A percentile compares a stretch with the other conserved stretches of the same genome.
Evolutionary conservation across 495 filamentous ascomycete species (phyloP).

Genomic region (Neurospora tetraspora): DNA sequence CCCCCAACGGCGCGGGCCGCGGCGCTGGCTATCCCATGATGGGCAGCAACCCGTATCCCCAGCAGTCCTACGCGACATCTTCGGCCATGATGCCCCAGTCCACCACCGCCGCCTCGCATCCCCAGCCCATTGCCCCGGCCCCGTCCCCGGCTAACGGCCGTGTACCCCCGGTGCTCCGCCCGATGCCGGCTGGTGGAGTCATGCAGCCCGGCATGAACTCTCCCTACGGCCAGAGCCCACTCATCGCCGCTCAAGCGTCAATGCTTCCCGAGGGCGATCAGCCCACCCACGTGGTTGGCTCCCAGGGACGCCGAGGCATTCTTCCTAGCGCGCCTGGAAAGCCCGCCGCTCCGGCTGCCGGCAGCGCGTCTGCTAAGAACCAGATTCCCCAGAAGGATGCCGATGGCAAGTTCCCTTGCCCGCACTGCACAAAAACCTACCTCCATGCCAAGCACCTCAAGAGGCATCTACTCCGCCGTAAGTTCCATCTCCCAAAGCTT

Average conservation of each 20-base stretch:
- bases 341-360: conserved; percentile 49
- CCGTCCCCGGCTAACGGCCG: conserved; percentile 49
- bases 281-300: conserved; percentile 84
- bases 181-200: conserved; percentile 54
- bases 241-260: conserved; percentile 32
- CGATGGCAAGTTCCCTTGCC: conserved; percentile 94
- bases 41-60: conserved; percentile 40
- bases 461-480: conserved; percentile 87
- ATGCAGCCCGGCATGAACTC: conserved; percentile 41
- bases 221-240: conserved; percentile 37
- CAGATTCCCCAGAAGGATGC: conserved; percentile 85
- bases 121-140: conserved; percentile 62
- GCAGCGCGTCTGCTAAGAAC: conserved; percentile 58
- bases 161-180: conserved; percentile 43
- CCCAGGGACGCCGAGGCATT: conserved; percentile 80
- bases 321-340: conserved; percentile 82
- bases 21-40: conserved; percentile 38
- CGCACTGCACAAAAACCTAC: conserved; percentile 95
- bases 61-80: conserved; percentile 48
- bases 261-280: conserved; percentile 43
- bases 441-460: conserved; percentile 96
- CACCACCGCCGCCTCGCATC: conserved; percentile 54
- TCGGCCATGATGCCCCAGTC: conserved; percentile 55
- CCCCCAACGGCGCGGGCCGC: conserved; percentile 44
- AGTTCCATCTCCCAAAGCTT: conserved; percentile 34